Evolutionary conservation across 305 asterid species (phyloP), one percentile per base, ranked within the genome.

Genomic region (Striga hermonthica): DNA sequence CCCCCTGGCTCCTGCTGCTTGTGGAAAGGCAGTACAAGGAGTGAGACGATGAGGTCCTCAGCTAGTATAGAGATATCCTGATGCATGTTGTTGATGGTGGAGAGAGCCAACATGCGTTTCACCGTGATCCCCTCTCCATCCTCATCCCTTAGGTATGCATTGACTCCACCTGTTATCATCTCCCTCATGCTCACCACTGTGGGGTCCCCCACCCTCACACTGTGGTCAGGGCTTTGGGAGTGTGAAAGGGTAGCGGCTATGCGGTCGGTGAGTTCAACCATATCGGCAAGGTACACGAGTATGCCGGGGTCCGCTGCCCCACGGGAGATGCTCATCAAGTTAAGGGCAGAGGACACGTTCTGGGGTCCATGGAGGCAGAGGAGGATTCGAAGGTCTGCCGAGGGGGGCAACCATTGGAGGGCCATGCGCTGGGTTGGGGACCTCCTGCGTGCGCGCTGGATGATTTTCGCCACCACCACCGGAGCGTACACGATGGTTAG

Each of bases 391-490:
- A 86, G 81, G 84, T 92, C 96, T 55, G 60, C 78, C 0, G 82
- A 28, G 0, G 88, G 81, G 60, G 59, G 80, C 49, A 75, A 85
- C 93, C 91, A 89, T 53, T 92, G 98, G 8, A 92, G 84, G 3
- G 97, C 96, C 97, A 87, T 89, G 62, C 81, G 67, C 65, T 92
- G 92, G 4, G 88, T 85, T 9, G 96, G 95, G 9, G 98, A 82
- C 7, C 86, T 91, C 44, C 78, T 86, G 58, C 98, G 73, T 0
- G 98, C 98, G 0, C 96, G 93, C 37, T 81, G 67, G 44, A 92
- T 92, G 74, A 92, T 87, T 71, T 72, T 79, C 3, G 76, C 79
- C 37, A 89, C 90, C 0, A 89, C 87, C 0, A 87, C 35, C 1
- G 98, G 98, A 48, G 89, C 69, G 80, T 84, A 83, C 68, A 86